Evolutionary conservation across 257 asterid genomes (phyloP), one percentile per base, ranked within the genome.

Genomic region (Salvia hispanica): DNA sequence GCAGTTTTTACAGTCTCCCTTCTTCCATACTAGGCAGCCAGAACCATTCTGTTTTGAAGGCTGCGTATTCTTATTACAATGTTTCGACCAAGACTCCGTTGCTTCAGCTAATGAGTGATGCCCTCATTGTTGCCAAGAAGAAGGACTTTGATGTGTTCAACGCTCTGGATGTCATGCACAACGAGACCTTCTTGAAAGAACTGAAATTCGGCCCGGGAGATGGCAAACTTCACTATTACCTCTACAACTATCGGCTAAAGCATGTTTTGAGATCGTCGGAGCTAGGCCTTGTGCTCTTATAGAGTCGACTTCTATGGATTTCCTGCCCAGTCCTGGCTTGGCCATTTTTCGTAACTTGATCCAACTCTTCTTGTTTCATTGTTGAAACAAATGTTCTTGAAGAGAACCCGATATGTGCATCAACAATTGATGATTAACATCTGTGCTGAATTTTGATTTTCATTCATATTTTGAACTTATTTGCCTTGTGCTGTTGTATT

Each of bases 171-270:
- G 91, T 84, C 18, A 90, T 90, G 96, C 84, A 87, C 18, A 90
- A 90, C 4, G 91, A 82, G 37, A 62, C 74, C 40, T 87, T 90
- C 84, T 76, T 90, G 84, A 90, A 87, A 84, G 95, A 87, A 72
- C 85, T 90, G 67, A 90, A 90, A 60, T 87, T 85, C 66, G 95
- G 95, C n/a, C 91, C 86, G 0, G 96, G 96, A 13, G 96, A 90
- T 70, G 96, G 95, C 44, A 83, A 90, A 63, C 91, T 90, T 56
- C 86, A 82, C 77, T 88, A 88, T 57, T 85, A 88, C 72, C 84
- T 88, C 16, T 88, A 85, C 82, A 88, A 88, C 71, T 88, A 88
- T 73, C 85, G 95, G 40, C 62, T 82, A 28, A 79, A 69, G 62
- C 83, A 82, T 62, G 88, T 84, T 42, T 21, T 85, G 62, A 83